Percentiles rank a stretch among this genome's conserved stretches.
These are phyloP conservation scores for Scutellaria baicalensis DNA, from an alignment of 257 asterid genomes.

Conservation along the genomic window DNA sequence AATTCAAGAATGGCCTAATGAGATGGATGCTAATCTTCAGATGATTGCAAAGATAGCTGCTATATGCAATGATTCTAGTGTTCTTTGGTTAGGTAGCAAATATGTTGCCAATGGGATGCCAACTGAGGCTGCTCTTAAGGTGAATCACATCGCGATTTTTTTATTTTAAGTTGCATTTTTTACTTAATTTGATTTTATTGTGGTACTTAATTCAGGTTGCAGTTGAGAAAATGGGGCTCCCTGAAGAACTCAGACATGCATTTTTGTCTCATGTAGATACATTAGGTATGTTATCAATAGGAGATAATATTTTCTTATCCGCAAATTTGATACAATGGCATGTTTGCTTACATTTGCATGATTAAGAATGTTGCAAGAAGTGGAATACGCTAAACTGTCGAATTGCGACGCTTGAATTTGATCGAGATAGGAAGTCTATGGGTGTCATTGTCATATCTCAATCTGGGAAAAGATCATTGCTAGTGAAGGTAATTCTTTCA, in stretches of 20 bases:
- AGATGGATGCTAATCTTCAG: constrained; percentile 60
- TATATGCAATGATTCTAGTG: constrained; percentile 76
- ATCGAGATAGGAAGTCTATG: constrained; percentile 86
- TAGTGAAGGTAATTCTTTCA: constrained; percentile 59
- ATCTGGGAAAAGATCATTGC: background rate
- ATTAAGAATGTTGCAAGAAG: constrained; percentile 67
- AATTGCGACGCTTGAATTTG: constrained; percentile 82
- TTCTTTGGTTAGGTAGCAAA: constrained; percentile 49
- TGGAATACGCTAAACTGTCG: constrained; percentile 28
- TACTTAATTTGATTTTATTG: too few species aligned
- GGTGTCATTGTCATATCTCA: constrained; percentile 44
- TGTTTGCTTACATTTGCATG: too few species aligned
- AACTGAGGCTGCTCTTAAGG: constrained; percentile 86
- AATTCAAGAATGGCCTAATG: background rate
- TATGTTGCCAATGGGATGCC: constrained; percentile 75
- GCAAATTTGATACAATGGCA: too few species aligned
- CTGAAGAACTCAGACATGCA: constrained; percentile 9
- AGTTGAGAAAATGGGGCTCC: constrained; percentile 87
- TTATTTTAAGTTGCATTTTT: too few species aligned
- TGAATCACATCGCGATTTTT: too few species aligned
- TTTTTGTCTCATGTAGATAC: too few species aligned
- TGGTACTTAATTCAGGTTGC: constrained; percentile 23
- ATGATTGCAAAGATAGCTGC: constrained; percentile 70
- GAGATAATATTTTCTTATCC: too few species aligned
- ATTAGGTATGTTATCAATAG: too few species aligned